These are phyloP conservation scores for Ilex asprella DNA, from an alignment of 257 asterid genomes.

Conservation along the genomic window DNA sequence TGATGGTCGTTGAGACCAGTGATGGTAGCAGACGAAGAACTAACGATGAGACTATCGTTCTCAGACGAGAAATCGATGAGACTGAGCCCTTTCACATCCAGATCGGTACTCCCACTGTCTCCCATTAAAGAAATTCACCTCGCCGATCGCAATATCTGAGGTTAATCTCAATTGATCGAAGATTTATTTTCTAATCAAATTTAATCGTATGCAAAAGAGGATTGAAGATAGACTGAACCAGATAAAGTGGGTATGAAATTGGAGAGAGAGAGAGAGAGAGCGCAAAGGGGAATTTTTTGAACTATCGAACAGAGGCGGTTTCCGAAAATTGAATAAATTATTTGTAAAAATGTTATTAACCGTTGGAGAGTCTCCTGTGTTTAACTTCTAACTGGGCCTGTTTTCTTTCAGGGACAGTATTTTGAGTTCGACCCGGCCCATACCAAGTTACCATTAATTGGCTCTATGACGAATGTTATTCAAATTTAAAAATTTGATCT, in stretches of 20 bases:
- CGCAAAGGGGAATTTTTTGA: slow-evolving; percentile 21
- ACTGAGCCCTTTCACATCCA: slow-evolving; percentile 33
- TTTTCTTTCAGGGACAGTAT: too few species aligned
- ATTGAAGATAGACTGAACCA: not conserved
- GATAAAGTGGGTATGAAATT: too few species aligned
- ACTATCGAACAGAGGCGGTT: slow-evolving; percentile 17
- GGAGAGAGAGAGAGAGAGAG: not conserved
- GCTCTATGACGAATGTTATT: too few species aligned
- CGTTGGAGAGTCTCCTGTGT: too few species aligned
- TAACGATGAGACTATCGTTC: slow-evolving; percentile 16
- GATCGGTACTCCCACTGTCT: slow-evolving; percentile 28
- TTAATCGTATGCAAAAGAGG: slow-evolving; percentile 8
- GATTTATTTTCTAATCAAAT: slow-evolving; percentile 2
- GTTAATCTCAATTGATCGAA: not conserved
- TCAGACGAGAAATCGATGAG: slow-evolving; percentile 29
- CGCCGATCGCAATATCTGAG: slow-evolving; percentile 8
- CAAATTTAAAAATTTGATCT: too few species aligned
- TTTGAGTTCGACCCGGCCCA: too few species aligned
- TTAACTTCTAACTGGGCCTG: too few species aligned
- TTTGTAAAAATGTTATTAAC: too few species aligned
- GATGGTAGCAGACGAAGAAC: slow-evolving; percentile 1
- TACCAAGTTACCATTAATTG: too few species aligned
- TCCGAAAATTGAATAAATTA: too few species aligned
- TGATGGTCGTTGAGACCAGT: slow-evolving; percentile 16
- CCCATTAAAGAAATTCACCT: slow-evolving; percentile 10